phyloP scores from a whole-genome alignment of 2,329 filamentous ascomycete species.

The Fonsecaea nubica region DNA sequence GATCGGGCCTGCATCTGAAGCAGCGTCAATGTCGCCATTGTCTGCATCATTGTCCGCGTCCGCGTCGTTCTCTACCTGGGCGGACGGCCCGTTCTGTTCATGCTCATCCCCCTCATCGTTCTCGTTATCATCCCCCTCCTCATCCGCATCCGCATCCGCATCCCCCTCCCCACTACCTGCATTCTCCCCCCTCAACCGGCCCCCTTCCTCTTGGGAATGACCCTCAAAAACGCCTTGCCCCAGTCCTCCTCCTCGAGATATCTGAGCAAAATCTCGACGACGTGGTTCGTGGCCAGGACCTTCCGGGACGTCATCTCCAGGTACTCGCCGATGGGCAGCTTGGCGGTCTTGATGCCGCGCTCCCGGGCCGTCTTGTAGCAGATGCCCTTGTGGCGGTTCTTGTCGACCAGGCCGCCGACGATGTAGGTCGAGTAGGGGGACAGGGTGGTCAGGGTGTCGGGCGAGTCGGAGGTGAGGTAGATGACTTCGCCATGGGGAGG shows the following conservation, averaged over 20 bases:
- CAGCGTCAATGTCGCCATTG: not conserved
- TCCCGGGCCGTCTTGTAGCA: slow-evolving; percentile 83
- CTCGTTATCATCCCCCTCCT: slow-evolving; percentile 42
- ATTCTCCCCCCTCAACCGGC: slow-evolving; percentile 62
- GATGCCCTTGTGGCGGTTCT: slow-evolving; percentile 92
- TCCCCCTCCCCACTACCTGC: slow-evolving; percentile 17
- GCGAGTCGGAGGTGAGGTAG: slow-evolving; percentile 92
- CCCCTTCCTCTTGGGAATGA: slow-evolving; percentile 89
- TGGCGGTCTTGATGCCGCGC: slow-evolving; percentile 77
- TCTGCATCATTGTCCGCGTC: not conserved
- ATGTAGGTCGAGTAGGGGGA: slow-evolving; percentile 91
- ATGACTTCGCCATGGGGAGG: slow-evolving; percentile 65
- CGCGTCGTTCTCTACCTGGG: not conserved
- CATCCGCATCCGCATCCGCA: slow-evolving; percentile 42
- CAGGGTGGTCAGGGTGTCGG: slow-evolving; percentile 78
- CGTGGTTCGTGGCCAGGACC: slow-evolving; percentile 92
- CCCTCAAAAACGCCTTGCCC: slow-evolving; percentile 84
- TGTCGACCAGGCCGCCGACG: slow-evolving; percentile 92
- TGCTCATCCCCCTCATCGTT: not conserved
- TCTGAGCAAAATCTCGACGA: slow-evolving; percentile 92
- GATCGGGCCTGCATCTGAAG: not conserved
- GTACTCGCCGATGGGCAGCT: slow-evolving; percentile 92
- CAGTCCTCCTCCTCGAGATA: slow-evolving; percentile 89
- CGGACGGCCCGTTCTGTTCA: not conserved
- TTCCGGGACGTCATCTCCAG: slow-evolving; percentile 87